Evolutionary conservation across 1,284 basidiomycete species (phyloP).

Genomic region (Rhodotorula glutinis): DNA sequence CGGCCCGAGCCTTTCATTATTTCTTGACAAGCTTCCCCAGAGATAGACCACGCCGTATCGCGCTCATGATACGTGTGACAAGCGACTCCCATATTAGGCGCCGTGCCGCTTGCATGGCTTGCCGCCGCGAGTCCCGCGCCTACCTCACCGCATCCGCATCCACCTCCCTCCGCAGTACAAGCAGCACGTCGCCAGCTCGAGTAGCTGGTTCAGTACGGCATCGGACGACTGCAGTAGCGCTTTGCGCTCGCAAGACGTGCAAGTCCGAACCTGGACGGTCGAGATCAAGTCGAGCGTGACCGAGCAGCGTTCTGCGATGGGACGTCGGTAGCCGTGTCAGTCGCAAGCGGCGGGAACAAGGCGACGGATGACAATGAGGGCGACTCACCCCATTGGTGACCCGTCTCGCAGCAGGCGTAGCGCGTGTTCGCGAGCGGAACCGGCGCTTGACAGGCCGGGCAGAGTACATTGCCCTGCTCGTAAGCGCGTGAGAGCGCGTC

Average conservation of each 20-base stretch:
- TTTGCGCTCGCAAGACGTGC: constrained; percentile 26
- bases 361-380: no score
- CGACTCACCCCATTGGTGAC: constrained; percentile 31
- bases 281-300: constrained; percentile 27
- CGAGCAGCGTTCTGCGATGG: constrained; percentile 31
- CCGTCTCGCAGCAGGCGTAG: constrained; percentile 15
- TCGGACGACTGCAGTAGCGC: constrained; percentile 10
- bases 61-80: no score
- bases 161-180: constrained; percentile 30
- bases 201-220: neutral
- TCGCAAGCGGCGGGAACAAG: neutral
- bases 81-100: no score
- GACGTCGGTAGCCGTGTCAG: neutral
- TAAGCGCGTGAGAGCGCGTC: constrained; percentile 14
- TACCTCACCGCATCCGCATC: constrained; percentile 20
- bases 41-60: no score
- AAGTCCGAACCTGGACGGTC: constrained; percentile 24
- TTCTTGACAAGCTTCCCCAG: no score
- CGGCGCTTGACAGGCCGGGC: constrained; percentile 22
- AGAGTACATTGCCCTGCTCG: constrained; percentile 4
- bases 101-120: no score
- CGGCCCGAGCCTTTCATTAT: no score
- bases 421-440: constrained; percentile 20
- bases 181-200: constrained; percentile 23
- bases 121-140: neutral